These are phyloP conservation scores for Acacia concinna DNA, from an alignment of 331 rosid genomes.

Conservation along the genomic window DNA sequence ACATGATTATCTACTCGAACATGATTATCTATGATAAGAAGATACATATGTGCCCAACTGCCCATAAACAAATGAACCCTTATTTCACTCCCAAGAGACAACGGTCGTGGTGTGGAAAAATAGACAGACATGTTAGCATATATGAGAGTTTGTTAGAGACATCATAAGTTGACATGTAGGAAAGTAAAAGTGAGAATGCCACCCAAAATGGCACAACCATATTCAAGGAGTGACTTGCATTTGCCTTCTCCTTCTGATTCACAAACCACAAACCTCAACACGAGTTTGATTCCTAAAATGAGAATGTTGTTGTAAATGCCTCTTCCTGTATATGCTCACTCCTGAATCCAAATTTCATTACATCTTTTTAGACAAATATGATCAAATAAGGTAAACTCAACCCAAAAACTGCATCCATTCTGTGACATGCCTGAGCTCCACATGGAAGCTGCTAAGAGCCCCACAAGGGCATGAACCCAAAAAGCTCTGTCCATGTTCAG, in stretches of 20 bases:
- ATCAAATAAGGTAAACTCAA: constrained; percentile 16
- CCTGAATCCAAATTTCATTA: neutral
- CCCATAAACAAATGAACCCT: too few relatives aligned
- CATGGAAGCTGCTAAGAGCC: constrained; percentile 31
- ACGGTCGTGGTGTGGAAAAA: too few relatives aligned
- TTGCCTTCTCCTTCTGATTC: constrained; percentile 13
- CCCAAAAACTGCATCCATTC: constrained; percentile 16
- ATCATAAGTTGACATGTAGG: constrained; percentile 13
- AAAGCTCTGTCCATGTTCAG: constrained; percentile 19
- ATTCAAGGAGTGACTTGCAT: constrained; percentile 17
- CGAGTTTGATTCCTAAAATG: constrained; percentile 19
- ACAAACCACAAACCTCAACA: constrained; percentile 12
- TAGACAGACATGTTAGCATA: too few relatives aligned
- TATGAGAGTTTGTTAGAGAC: too few relatives aligned
- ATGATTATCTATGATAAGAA: too few relatives aligned
- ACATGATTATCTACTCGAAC: too few relatives aligned
- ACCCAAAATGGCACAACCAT: constrained; percentile 41
- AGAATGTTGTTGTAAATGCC: constrained; percentile 21
- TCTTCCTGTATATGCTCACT: constrained; percentile 3
- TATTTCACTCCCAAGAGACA: too few relatives aligned
- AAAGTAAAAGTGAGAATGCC: constrained; percentile 29
- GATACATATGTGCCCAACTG: too few relatives aligned
- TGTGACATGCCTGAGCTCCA: constrained; percentile 31
- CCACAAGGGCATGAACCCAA: constrained; percentile 30
- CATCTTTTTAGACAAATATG: neutral